Percentiles rank a stretch among this genome's conserved stretches.
These are phyloP conservation scores for Acanthamoeba sp. DNA, from an alignment of 208 protist genomes.

Conservation along the genomic window DNA sequence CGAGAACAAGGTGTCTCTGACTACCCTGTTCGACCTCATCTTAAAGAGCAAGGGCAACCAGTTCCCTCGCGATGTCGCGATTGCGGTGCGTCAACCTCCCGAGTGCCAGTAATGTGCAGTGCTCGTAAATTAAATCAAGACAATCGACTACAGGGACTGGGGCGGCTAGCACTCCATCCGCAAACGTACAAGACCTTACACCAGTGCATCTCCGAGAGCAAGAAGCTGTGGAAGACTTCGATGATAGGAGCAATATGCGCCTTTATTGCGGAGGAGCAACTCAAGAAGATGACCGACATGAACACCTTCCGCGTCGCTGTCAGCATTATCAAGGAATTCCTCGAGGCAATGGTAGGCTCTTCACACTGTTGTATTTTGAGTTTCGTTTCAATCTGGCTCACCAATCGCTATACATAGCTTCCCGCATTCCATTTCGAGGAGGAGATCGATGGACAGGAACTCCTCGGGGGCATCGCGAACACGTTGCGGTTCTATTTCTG, in stretches of 20 bases:
- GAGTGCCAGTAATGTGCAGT: not conserved
- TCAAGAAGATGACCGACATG: conserved; percentile 55
- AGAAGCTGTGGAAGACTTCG: conserved; percentile 68
- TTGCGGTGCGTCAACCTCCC: conserved; percentile 48
- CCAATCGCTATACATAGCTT: not conserved
- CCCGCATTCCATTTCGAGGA: conserved; percentile 41
- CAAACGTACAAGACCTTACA: conserved; percentile 55
- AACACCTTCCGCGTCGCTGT: conserved; percentile 29
- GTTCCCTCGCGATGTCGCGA: conserved; percentile 56
- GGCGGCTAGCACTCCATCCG: conserved; percentile 9
- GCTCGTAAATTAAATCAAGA: too few relatives aligned
- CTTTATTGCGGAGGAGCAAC: conserved; percentile 58
- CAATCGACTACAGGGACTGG: not conserved
- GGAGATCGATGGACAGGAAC: conserved; percentile 46
- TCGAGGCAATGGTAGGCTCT: conserved; percentile 33
- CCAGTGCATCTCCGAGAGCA: conserved; percentile 60
- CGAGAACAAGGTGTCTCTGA: conserved; percentile 37
- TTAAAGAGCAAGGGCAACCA: conserved; percentile 63
- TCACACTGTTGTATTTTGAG: too few relatives aligned
- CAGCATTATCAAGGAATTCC: conserved; percentile 60
- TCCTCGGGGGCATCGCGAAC: not conserved
- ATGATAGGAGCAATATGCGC: conserved; percentile 68
- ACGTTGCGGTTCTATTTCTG: conserved; percentile 52
- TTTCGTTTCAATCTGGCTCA: too few relatives aligned
- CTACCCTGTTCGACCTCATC: conserved; percentile 64